These are phyloP conservation scores for Colletotrichum sp. DNA, from an alignment of 2,329 filamentous ascomycete genomes.

Conservation along the genomic window DNA sequence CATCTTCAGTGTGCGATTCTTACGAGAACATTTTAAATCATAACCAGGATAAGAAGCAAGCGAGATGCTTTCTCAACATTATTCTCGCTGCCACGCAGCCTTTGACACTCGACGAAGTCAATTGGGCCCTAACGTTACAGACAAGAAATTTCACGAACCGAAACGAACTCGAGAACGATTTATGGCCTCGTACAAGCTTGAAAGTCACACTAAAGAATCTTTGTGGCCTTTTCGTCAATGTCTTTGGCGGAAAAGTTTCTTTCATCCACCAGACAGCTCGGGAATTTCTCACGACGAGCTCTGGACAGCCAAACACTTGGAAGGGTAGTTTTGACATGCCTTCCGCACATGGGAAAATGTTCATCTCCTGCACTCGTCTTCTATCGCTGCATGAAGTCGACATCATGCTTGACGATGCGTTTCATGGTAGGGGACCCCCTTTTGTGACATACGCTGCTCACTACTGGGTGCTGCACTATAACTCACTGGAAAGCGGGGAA, in stretches of 20 bases:
- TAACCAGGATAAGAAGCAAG: background rate
- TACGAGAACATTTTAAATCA: background rate
- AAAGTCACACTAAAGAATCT: background rate
- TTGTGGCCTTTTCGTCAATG: background rate
- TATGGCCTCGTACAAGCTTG: fast-evolving
- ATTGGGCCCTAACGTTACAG: background rate
- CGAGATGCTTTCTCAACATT: background rate
- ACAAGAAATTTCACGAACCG: fast-evolving
- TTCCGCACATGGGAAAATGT: background rate
- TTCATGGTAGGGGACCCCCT: no score
- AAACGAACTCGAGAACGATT: fast-evolving
- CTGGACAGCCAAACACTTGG: background rate
- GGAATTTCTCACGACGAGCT: background rate
- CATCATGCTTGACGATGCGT: no score
- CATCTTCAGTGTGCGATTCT: background rate
- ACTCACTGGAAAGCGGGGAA: background rate
- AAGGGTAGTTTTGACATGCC: background rate
- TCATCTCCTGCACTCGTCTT: background rate
- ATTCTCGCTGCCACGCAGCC: background rate
- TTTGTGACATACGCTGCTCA: background rate
- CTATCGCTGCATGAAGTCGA: background rate
- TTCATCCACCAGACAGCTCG: background rate
- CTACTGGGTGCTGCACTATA: background rate
- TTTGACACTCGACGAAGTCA: background rate
- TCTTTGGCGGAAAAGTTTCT: background rate